These are phyloP conservation scores for Globisporangium ultimum DNA, from an alignment of 352 stramenopile genomes.

Conservation along the genomic window DNA sequence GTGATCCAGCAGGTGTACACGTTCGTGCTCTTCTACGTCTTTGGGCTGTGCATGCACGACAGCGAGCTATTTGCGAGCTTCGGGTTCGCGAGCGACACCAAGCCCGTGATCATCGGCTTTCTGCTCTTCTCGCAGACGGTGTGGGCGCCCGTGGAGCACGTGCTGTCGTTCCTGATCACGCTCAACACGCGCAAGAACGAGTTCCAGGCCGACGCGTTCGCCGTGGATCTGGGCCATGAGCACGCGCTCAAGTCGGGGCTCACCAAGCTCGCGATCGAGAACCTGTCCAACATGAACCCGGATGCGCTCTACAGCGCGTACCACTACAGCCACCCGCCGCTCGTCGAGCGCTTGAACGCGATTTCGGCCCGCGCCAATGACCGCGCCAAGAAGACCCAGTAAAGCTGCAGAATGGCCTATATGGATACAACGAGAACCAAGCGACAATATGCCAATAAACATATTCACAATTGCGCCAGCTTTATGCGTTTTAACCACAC, in stretches of 20 bases:
- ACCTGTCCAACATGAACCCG: conserved; percentile 96
- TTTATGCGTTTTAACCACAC: neutral
- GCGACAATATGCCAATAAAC: neutral
- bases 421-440: neutral
- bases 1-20: conserved; percentile 90
- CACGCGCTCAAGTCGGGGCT: conserved; percentile 91
- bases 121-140: conserved; percentile 82
- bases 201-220: conserved; percentile 93
- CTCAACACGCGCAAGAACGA: conserved; percentile 78
- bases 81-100: conserved; percentile 44
- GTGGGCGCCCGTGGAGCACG: conserved; percentile 78
- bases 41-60: conserved; percentile 80
- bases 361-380: conserved; percentile 74
- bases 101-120: conserved; percentile 79
- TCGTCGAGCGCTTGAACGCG: conserved; percentile 94
- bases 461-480: neutral
- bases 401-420: conserved; percentile 6
- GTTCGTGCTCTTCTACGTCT: conserved; percentile 74
- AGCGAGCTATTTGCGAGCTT: conserved; percentile 73
- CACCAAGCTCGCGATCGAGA: conserved; percentile 97
- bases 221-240: conserved; percentile 89
- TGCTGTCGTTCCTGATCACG: conserved; percentile 72
- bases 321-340: conserved; percentile 97
- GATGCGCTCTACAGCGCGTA: conserved; percentile 94
- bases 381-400: conserved; percentile 60